Percentiles rank a stretch among this genome's conserved stretches.
Conservation (phyloP, 345 rosid genomes). For the Sonneratia alba region DNA sequence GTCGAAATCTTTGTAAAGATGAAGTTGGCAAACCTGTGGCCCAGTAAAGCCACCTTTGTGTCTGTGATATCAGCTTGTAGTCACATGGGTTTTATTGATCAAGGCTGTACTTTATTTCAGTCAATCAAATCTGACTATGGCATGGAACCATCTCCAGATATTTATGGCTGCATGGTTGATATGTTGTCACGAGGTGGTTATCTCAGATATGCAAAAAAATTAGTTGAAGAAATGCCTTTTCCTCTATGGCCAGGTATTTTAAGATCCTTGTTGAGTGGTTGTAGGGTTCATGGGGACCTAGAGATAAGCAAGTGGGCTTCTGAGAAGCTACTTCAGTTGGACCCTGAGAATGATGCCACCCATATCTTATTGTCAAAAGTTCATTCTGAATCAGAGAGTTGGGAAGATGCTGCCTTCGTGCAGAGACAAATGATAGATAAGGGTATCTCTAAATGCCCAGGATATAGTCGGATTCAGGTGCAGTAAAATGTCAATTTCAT, state of each 20-base stretch:
- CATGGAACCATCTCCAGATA: slow-evolving; percentile 26
- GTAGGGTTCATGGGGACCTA: slow-evolving; percentile 26
- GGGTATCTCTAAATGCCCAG: slow-evolving; percentile 17
- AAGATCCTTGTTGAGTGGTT: slow-evolving; percentile 40
- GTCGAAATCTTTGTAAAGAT: slow-evolving; percentile 22
- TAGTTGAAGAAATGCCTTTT: slow-evolving; percentile 29
- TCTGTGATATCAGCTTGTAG: slow-evolving; percentile 33
- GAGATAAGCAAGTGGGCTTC: slow-evolving; percentile 34
- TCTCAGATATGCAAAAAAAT: slow-evolving; percentile 23
- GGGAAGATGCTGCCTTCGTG: slow-evolving; percentile 31
- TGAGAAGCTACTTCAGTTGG: slow-evolving; percentile 20
- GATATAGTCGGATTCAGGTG: slow-evolving; percentile 25
- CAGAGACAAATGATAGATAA: slow-evolving; percentile 11
- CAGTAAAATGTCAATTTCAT: not conserved
- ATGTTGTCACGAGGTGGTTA: slow-evolving; percentile 31
- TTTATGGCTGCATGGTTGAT: slow-evolving; percentile 34
- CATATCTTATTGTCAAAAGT: slow-evolving; percentile 21
- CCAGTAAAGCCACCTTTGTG: slow-evolving; percentile 32
- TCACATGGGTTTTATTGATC: slow-evolving; percentile 26
- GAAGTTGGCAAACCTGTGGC: slow-evolving; percentile 23
- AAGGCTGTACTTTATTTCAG: slow-evolving; percentile 26
- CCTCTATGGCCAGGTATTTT: slow-evolving; percentile 29
- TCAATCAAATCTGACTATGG: slow-evolving; percentile 23
- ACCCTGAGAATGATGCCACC: slow-evolving; percentile 26
- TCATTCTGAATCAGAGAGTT: slow-evolving; percentile 23